Evolutionary conservation across 1,139 yeast genomes (phyloP).

Genomic region (Diutina pseudorugosa): DNA sequence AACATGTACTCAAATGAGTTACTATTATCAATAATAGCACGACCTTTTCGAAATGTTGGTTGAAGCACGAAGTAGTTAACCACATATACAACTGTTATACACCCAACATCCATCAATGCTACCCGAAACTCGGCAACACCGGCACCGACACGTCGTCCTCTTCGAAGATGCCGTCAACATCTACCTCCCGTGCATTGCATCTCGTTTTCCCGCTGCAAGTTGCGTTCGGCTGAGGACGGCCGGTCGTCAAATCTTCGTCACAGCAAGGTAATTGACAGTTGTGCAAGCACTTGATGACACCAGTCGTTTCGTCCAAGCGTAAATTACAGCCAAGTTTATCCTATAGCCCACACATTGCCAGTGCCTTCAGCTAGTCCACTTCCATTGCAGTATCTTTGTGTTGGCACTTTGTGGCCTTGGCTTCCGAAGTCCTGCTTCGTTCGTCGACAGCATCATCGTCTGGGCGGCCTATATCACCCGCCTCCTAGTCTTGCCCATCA

Average conservation of each 20-base stretch:
- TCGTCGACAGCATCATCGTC: constrained; percentile 76
- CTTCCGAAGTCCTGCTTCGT: constrained; percentile 80
- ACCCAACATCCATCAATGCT: background rate
- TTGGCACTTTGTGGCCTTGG: constrained; percentile 84
- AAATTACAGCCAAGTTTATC: constrained; percentile 76
- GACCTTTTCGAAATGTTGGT: no score
- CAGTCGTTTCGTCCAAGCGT: constrained; percentile 76
- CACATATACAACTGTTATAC: no score
- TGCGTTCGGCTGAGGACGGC: constrained; percentile 67
- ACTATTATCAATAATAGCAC: no score
- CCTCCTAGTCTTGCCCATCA: constrained; percentile 41
- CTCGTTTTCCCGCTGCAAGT: constrained; percentile 62
- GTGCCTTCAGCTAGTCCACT: constrained; percentile 71
- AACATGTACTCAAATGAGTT: no score
- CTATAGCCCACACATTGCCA: constrained; percentile 75
- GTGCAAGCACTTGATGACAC: constrained; percentile 83
- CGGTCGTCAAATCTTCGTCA: constrained; percentile 93
- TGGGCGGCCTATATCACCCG: constrained; percentile 72
- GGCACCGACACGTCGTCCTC: constrained; percentile 41
- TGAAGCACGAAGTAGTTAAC: no score
- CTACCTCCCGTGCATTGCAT: constrained; percentile 42
- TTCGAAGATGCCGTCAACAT: constrained; percentile 39
- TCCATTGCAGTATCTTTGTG: constrained; percentile 72
- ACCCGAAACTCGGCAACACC: constrained; percentile 43
- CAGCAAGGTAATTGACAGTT: constrained; percentile 92